Evolutionary conservation across 108 stramenopile genomes (phyloP), one percentile per base, ranked within the genome.

Genomic region (Aurantiochytrium sp.): DNA sequence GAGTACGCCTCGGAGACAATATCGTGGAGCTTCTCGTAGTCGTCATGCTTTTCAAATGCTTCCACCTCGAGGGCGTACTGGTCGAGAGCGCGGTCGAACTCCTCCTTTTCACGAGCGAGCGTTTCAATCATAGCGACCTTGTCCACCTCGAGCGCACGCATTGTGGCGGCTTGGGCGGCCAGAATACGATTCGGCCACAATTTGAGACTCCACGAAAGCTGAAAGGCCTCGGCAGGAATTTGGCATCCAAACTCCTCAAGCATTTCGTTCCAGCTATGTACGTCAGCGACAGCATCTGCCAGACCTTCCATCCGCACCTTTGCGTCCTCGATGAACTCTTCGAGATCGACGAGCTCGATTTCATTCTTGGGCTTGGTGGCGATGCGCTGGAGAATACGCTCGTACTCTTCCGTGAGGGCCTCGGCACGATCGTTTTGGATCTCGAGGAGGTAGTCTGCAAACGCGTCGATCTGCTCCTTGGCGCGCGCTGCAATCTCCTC

Each of bases 101-200:
- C 69, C 23, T 93, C 92, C 93, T 93, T 93, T 60, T 94, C 93
- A 14, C 90, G 42, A 19, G 91, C 93, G 43, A 95, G 90, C 16
- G 60, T 60, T 59, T 93, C 94, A 91, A 93, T 94, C 94, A 95
- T 95, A 72, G 90, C 71, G 43, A 93, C 90, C 90, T 93, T 94
- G 69, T 95, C 93, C 21, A 88, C 51, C 91, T 95, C 94, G 25
- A 95, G 88, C 23, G 64, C 88, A 35, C 90, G 69, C 91, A 93
- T 88, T 58, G 91, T 91, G 28, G 92, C 94, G 35, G 44, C 58
- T 10, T 90, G 76, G 29, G 93, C 91, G 8, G 42, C 60, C 25
- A 90, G 91, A 35, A 95, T 91, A 57, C 89, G 90, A 60, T 91
- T 83, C 4, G 94, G 94, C 90, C 73, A 94, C 42, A 91, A 88